phyloP scores from a whole-genome alignment of 2,329 filamentous ascomycete genomes.

The Exophiala sideris region DNA sequence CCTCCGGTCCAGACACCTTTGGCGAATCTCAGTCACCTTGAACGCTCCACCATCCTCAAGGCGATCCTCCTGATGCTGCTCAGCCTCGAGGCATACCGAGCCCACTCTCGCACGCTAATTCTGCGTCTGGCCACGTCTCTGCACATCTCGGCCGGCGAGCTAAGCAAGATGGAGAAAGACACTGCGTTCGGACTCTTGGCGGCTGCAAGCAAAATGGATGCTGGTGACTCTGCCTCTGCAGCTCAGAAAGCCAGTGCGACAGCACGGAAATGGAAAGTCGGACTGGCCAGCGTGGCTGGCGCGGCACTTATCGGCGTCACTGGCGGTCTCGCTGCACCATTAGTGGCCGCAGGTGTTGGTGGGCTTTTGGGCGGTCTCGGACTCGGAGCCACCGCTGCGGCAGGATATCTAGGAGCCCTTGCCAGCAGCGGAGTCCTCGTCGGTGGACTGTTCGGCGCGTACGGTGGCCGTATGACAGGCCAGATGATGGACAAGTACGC shows the following conservation, averaged over 20 bases:
- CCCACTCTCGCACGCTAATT: conserved; percentile 66
- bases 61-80: conserved; percentile 64
- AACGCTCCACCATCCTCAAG: conserved; percentile 64
- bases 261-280: conserved; percentile 67
- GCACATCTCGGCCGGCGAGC: conserved; percentile 56
- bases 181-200: conserved; percentile 68
- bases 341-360: conserved; percentile 70
- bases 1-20: conserved; percentile 60
- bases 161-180: conserved; percentile 65
- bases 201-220: conserved; percentile 52
- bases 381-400: conserved; percentile 46
- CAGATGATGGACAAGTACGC: conserved; percentile 76
- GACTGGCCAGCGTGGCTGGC: conserved; percentile 73
- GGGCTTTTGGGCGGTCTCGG: conserved; percentile 67
- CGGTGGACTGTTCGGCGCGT: conserved; percentile 76
- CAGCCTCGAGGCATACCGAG: conserved; percentile 67
- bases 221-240: conserved; percentile 56
- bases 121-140: conserved; percentile 65
- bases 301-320: conserved; percentile 75
- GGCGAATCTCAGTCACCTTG: conserved; percentile 53
- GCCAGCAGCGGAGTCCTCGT: conserved; percentile 68
- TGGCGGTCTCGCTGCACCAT: conserved; percentile 66
- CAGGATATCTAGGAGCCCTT: conserved; percentile 53
- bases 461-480: conserved; percentile 68
- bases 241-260: conserved; percentile 61